phyloP scores from a whole-genome alignment of 2,329 filamentous ascomycete species.

The Talaromyces sp. region DNA sequence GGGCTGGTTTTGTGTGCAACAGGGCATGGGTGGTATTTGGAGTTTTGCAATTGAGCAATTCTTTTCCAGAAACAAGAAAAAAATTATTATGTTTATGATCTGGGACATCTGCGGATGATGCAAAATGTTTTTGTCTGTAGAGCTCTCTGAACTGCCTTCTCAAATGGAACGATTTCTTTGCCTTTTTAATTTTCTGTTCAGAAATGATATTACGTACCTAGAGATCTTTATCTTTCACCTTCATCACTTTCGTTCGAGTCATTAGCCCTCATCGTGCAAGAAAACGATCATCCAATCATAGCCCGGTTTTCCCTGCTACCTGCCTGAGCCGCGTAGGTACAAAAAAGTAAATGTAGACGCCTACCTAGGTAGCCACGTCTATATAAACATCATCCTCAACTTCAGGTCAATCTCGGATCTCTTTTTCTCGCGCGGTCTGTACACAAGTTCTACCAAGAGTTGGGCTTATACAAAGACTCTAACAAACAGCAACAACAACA shows the following conservation, averaged over 20 bases:
- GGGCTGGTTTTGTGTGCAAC: slow-evolving; percentile 6
- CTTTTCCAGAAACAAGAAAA: slow-evolving; percentile 11
- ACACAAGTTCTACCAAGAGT: too few relatives aligned
- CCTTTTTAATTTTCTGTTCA: background rate
- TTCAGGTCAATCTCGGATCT: too few relatives aligned
- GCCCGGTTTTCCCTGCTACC: too few relatives aligned
- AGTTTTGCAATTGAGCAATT: slow-evolving; percentile 16
- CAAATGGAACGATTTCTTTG: slow-evolving; percentile 14
- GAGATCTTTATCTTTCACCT: too few relatives aligned
- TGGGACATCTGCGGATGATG: slow-evolving; percentile 14
- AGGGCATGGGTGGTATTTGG: slow-evolving; percentile 15
- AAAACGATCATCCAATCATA: too few relatives aligned
- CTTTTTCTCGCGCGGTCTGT: too few relatives aligned
- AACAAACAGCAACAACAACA: background rate
- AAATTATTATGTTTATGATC: slow-evolving; percentile 16
- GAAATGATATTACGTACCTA: background rate
- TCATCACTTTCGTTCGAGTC: too few relatives aligned
- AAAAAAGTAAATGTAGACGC: too few relatives aligned
- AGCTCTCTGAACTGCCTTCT: slow-evolving; percentile 16
- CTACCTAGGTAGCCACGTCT: background rate
- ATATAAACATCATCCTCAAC: background rate
- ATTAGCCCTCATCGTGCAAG: too few relatives aligned
- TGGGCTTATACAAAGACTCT: too few relatives aligned
- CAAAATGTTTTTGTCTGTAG: slow-evolving; percentile 12
- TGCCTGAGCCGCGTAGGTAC: too few relatives aligned